phyloP scores from a whole-genome alignment of 768 basidiomycete species.

The Phlebiopsis gigantea region DNA sequence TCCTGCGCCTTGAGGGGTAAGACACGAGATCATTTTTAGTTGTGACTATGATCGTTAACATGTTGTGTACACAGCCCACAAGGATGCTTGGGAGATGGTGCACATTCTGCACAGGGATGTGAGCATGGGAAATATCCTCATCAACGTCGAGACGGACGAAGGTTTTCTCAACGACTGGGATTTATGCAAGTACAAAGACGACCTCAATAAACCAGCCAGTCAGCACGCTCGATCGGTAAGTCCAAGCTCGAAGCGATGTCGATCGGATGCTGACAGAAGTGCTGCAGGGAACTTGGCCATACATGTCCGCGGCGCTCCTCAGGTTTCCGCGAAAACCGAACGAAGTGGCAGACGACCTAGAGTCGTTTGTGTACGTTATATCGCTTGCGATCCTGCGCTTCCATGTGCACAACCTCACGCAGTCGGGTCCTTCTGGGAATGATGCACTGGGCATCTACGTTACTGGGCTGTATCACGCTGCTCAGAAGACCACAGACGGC shows the following conservation, averaged over 20 bases:
- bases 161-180: constrained; percentile 12
- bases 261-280: background rate
- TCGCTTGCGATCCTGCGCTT: background rate
- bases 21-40: background rate
- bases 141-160: background rate
- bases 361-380: constrained; percentile 2
- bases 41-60: background rate
- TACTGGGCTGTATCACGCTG: too few species aligned
- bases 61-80: constrained; percentile 14
- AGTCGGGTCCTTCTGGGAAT: too few species aligned
- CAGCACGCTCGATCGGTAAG: background rate
- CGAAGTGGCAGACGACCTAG: constrained; percentile 4
- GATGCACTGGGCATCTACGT: too few species aligned
- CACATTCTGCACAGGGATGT: constrained; percentile 17
- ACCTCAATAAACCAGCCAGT: background rate
- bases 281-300: background rate
- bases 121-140: constrained; percentile 19
- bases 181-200: background rate
- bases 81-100: constrained; percentile 3
- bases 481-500: too few species aligned
- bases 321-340: constrained; percentile 4
- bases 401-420: background rate
- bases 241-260: background rate
- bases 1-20: background rate
- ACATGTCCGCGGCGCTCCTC: background rate